Percentiles rank a stretch among this genome's conserved stretches.
phyloP scores from a whole-genome alignment of 169 alveolate genomes.

The Cryptosporidium xiaoi region DNA sequence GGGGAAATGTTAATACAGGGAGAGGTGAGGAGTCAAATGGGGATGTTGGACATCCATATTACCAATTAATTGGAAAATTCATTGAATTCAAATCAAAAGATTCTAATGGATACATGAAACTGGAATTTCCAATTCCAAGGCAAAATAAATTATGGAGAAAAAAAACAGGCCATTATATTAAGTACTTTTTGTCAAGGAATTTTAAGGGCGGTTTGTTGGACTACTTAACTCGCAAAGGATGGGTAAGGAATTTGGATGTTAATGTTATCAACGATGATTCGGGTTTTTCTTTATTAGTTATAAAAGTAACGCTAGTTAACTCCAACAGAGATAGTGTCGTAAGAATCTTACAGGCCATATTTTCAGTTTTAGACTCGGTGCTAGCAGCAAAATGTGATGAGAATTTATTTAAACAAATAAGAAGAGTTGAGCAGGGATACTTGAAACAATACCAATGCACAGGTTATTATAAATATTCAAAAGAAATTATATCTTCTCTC shows the following conservation, averaged over 20 bases:
- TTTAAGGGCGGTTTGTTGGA: too few relatives aligned
- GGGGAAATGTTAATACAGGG: background rate
- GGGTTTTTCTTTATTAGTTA: too few relatives aligned
- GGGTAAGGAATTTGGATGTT: too few relatives aligned
- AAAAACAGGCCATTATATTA: slow-evolving; percentile 12
- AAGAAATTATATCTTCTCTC: slow-evolving; percentile 11
- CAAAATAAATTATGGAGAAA: slow-evolving; percentile 25
- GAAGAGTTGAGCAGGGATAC: slow-evolving; percentile 43
- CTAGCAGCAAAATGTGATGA: slow-evolving; percentile 12
- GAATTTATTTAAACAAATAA: slow-evolving; percentile 9
- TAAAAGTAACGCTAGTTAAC: too few relatives aligned
- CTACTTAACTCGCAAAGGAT: too few relatives aligned
- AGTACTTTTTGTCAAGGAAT: too few relatives aligned
- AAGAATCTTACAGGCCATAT: too few relatives aligned
- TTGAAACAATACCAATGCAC: slow-evolving; percentile 38
- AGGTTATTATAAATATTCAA: slow-evolving; percentile 36
- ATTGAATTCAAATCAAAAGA: slow-evolving; percentile 12
- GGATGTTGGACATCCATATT: slow-evolving; percentile 24
- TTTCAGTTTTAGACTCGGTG: slow-evolving; percentile 5
- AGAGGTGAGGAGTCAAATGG: background rate
- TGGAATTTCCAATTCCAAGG: slow-evolving; percentile 50
- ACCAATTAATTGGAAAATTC: slow-evolving; percentile 17
- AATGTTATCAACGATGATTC: too few relatives aligned
- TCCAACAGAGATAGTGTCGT: too few relatives aligned
- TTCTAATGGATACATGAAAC: slow-evolving; percentile 19